Conservation (phyloP, 2,329 filamentous ascomycete species). For the Thielaviopsis musarum region DNA sequence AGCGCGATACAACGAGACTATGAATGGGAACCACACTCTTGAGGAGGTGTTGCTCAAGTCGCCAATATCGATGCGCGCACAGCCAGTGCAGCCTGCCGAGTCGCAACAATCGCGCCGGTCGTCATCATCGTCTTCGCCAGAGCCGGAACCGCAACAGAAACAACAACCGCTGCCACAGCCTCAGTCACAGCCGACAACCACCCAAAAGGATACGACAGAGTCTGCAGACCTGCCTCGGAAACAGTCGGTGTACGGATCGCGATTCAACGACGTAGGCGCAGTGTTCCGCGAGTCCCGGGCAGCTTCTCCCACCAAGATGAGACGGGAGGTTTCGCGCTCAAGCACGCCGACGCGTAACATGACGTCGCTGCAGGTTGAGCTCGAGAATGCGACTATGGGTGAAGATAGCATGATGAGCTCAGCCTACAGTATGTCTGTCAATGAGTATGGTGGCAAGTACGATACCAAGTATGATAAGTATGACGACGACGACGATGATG, state of each 20-base stretch:
- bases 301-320: not conserved
- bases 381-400: not conserved
- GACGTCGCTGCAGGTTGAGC: not conserved
- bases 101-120: not conserved
- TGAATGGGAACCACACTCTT: conserved; percentile 1
- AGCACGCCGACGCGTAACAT: conserved; percentile 5
- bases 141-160: not conserved
- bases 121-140: not conserved
- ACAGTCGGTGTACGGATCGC: conserved; percentile 6
- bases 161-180: not conserved
- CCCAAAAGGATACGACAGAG: not conserved
- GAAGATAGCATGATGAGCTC: not conserved
- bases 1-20: conserved; percentile 5
- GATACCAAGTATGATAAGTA: not conserved
- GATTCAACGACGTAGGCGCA: conserved; percentile 8
- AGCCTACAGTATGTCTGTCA: not conserved
- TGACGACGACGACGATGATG: not conserved
- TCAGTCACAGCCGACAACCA: not conserved
- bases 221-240: conserved; percentile 1
- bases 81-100: not conserved
- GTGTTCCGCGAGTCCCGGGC: conserved; percentile 6
- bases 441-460: not conserved
- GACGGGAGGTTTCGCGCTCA: not conserved
- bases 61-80: not conserved
- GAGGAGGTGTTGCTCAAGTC: not conserved